Evolutionary conservation across 2,329 filamentous ascomycete genomes (phyloP).

Genomic region (Exserohilum rostratum): DNA sequence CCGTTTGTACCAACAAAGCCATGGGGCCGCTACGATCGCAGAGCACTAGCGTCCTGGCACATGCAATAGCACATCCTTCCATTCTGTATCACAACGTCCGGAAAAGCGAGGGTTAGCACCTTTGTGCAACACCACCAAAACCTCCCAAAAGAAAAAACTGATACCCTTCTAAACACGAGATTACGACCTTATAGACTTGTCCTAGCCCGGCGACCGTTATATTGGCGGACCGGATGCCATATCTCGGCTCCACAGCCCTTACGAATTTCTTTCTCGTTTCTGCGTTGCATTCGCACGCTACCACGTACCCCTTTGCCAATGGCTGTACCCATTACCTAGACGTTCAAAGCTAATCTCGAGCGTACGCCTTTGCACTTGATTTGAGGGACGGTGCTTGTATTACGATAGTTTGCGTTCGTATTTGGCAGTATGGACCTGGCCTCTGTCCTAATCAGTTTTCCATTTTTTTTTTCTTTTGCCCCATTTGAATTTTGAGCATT

Average conservation of each 20-base stretch:
- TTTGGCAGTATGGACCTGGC: background rate
- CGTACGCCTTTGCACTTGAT: conserved; percentile 3
- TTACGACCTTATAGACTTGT: conserved; percentile 46
- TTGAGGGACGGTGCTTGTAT: conserved; percentile 13
- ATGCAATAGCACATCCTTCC: conserved; percentile 21
- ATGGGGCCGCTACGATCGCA: conserved; percentile 39
- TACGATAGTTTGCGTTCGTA: background rate
- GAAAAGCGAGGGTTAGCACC: conserved; percentile 18
- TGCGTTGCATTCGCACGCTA: conserved; percentile 8
- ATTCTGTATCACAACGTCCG: conserved; percentile 29
- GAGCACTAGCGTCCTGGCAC: conserved; percentile 22
- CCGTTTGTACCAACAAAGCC: conserved; percentile 31
- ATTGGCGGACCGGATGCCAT: conserved; percentile 9
- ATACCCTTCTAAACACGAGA: conserved; percentile 47
- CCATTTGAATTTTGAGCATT: background rate
- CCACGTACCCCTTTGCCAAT: background rate
- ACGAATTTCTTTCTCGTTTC: conserved; percentile 30
- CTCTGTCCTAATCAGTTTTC: conserved; percentile 8
- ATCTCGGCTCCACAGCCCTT: conserved; percentile 30
- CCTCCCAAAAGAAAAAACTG: conserved; percentile 40
- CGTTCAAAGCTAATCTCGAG: conserved; percentile 4
- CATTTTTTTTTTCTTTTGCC: background rate
- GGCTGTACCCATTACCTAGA: conserved; percentile 5
- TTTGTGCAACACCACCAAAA: conserved; percentile 21
- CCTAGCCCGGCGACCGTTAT: conserved; percentile 9